A percentile compares a stretch with the other conserved stretches of the same genome.
These are phyloP conservation scores for Tetracladium setigerum DNA, from an alignment of 495 filamentous ascomycete genomes.

Conservation along the genomic window DNA sequence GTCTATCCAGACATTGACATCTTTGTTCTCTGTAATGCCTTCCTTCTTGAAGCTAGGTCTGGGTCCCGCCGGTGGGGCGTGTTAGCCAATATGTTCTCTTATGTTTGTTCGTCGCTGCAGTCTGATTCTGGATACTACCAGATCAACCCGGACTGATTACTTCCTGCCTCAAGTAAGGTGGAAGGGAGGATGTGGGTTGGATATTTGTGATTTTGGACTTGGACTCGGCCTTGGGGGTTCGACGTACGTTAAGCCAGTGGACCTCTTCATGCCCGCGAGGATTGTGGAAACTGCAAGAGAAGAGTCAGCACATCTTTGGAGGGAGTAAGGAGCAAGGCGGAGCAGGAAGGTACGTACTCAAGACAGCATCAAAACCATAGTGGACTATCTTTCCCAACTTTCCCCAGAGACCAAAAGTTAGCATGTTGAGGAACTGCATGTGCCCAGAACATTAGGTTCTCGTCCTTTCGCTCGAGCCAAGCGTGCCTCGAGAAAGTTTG, in stretches of 20 bases:
- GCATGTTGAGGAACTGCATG: constrained; percentile 49
- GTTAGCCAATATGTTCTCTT: constrained; percentile 13
- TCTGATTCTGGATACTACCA: neutral
- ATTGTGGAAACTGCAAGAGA: constrained; percentile 72
- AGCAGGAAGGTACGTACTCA: constrained; percentile 49
- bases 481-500: neutral
- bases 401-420: constrained; percentile 51
- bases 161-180: neutral
- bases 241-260: constrained; percentile 94
- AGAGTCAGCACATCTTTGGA: neutral
- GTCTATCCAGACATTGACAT: constrained; percentile 83
- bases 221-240: neutral
- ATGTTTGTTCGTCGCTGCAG: neutral
- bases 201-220: neutral
- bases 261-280: constrained; percentile 91
- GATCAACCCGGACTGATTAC: neutral
- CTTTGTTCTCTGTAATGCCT: constrained; percentile 74
- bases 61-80: constrained; percentile 21
- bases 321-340: neutral
- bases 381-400: constrained; percentile 90
- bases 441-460: constrained; percentile 18
- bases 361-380: constrained; percentile 93
- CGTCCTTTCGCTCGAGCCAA: constrained; percentile 1
- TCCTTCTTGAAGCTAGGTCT: constrained; percentile 86
- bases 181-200: neutral